Evolutionary conservation across 2,329 filamentous ascomycete species (phyloP), one percentile per base, ranked within the genome.

Genomic region (Elsinoe necatrix): DNA sequence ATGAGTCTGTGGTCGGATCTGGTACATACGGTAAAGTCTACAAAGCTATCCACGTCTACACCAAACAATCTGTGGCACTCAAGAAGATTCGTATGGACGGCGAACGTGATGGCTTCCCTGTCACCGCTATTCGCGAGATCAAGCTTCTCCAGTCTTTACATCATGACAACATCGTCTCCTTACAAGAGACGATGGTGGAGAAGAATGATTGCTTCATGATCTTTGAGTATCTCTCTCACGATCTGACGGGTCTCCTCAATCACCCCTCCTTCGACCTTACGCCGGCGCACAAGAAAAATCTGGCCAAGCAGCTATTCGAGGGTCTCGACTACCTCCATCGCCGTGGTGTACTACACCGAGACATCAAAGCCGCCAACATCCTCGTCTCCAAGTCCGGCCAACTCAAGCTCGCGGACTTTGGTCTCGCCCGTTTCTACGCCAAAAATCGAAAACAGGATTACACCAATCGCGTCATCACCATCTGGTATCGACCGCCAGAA

Each of bases 131-230:
- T 23, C 84, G 90, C 59, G 90, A 95, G 70, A 91, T 95, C 75
- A 95, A 95, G 69, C 76, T 95, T 21, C 77, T 95, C n/a, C 89
- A 95, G 67, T 91, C 87, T 2, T 77, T 95, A 20, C 84, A 85
- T 61, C 89, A 95, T 65, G 74, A 78, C 58, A 95, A 95, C 65
- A 84, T 95, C 52, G 89, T 95, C 57, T 83, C 84, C 39, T 75
- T 95, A 16, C 83, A 87, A 62, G 90, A 95, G 72, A 89, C 95
- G 62, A 98, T 98, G 93, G 93, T 98, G 1, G 93, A 98, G 73
- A 88, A 86, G 68, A 97, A 97, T 63, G 91, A 97, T 71, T 98
- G 93, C 70, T 98, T 95, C 72, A 98, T 98, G 93, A 93, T 98
- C 2, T 98, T 98, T 62, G 93, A 98, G 70, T 98, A 98, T 68